Percentiles rank a stretch among this genome's conserved stretches.
phyloP scores from a whole-genome alignment of 1,284 basidiomycete species.

The Puccinia novopanici region DNA sequence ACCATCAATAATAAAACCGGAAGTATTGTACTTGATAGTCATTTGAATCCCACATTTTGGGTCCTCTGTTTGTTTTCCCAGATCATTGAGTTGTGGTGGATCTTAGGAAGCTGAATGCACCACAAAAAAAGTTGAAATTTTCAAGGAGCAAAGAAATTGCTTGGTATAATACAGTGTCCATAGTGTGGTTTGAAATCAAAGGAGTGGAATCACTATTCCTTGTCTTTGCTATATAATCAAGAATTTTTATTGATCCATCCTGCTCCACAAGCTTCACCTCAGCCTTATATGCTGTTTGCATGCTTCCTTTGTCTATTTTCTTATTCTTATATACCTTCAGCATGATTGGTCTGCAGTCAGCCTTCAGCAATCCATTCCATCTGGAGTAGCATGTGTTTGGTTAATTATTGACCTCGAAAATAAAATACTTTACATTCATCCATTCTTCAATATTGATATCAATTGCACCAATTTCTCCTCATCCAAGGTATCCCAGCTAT shows the following conservation, averaged over 20 bases:
- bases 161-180: not conserved
- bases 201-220: not conserved
- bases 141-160: not conserved
- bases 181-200: not conserved
- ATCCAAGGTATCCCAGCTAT: too few species aligned
- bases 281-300: not conserved
- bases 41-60: not conserved
- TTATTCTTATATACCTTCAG: not conserved
- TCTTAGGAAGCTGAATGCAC: constrained; percentile 4
- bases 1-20: constrained; percentile 3
- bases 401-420: too few species aligned
- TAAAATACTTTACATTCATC: too few species aligned
- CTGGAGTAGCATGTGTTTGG: too few species aligned
- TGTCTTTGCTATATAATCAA: not conserved
- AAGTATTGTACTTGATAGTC: not conserved
- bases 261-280: not conserved
- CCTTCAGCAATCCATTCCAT: too few species aligned
- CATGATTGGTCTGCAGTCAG: too few species aligned
- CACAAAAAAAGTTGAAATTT: not conserved
- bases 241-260: not conserved
- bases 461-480: too few species aligned
- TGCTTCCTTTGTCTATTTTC: not conserved
- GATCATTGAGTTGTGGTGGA: not conserved
- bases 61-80: too few species aligned
- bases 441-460: too few species aligned